Base-by-base conservation (phyloP, 495 filamentous ascomycete species). In the Hypoxylon lienhwacheense region DNA sequence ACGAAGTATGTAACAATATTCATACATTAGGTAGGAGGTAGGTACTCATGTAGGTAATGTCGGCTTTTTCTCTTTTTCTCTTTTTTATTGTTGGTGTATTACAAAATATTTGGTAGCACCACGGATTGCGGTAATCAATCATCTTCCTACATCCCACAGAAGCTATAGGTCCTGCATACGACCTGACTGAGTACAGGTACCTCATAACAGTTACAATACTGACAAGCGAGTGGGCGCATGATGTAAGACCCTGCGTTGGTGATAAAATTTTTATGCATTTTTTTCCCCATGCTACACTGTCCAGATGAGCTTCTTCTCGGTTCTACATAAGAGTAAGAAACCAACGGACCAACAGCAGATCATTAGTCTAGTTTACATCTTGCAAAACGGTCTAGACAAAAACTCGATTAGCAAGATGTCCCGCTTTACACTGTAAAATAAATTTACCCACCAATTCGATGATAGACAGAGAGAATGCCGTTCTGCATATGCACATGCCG, bases 191-290 rank as follows among this genome's bases (percentile, higher is more conserved):
- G n/a, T n/a, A n/a, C n/a, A n/a, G n/a, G n/a, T n/a, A n/a, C n/a
- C n/a, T n/a, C n/a, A n/a, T n/a, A n/a, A n/a, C n/a, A n/a, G n/a
- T n/a, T n/a, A n/a, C n/a, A n/a, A n/a, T n/a, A n/a, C n/a, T 8
- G 7, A 24, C 17, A 21, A 34, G 39, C 37, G 39, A 20, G 45
- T 55, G 34, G 47, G 43, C 47, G 51, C 50, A 49, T 55, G 39
- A 55, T 55, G 44, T 60, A 55, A 60, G 56, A 54, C 56, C 45
- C 40, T 50, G 56, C 44, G 50, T 54, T 54, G 56, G 40, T 55
- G 44, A 54, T 45, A 40, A n/a, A 41, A 41, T 31, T 34, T 24
- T 53, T 36, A 37, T 47, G 29, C 36, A 53, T 43, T 39, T 45
- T 14, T 24, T 39, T 44, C 49, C 31, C 17, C 19, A 42, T 37